These are phyloP conservation scores for Trichoderma asperellum DNA, from an alignment of 2,329 filamentous ascomycete species.

Conservation along the genomic window DNA sequence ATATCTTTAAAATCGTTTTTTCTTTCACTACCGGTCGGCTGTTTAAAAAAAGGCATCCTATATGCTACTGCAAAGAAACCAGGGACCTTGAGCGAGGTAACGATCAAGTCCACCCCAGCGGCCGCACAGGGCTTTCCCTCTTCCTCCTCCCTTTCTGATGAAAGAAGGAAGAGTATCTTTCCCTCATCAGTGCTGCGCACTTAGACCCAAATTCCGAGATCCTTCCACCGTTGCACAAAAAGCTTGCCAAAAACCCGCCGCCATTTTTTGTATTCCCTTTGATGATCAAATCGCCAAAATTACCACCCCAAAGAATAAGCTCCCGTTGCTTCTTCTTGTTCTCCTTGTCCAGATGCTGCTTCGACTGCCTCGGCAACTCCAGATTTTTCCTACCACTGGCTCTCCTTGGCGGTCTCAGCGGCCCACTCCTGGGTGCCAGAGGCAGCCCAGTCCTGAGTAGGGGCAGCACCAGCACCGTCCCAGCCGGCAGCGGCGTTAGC, in stretches of 20 bases:
- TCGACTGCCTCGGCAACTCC: not conserved
- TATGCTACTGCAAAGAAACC: slow-evolving; percentile 31
- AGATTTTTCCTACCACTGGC: slow-evolving; percentile 52
- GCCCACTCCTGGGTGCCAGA: slow-evolving; percentile 72
- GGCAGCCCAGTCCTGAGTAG: slow-evolving; percentile 65
- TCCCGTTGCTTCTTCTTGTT: not conserved
- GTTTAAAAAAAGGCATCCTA: slow-evolving; percentile 36
- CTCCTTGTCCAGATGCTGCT: slow-evolving; percentile 12
- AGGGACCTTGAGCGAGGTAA: slow-evolving; percentile 64
- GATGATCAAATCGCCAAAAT: slow-evolving; percentile 25
- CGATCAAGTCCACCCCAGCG: slow-evolving; percentile 86
- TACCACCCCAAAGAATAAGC: slow-evolving; percentile 29
- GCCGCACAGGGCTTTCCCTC: slow-evolving; percentile 99
- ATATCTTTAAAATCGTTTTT: slow-evolving; percentile 31
- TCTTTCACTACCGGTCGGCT: slow-evolving; percentile 33
- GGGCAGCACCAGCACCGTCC: slow-evolving; percentile 50
- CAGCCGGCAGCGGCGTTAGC: slow-evolving; percentile 58
- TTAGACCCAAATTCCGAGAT: slow-evolving; percentile 48
- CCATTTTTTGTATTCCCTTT: slow-evolving; percentile 5
- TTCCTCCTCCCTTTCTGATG: slow-evolving; percentile 40
- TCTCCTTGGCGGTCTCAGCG: slow-evolving; percentile 60
- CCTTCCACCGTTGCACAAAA: slow-evolving; percentile 26
- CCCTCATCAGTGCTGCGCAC: slow-evolving; percentile 92
- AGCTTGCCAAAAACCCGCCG: slow-evolving; percentile 35
- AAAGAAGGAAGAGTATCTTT: slow-evolving; percentile 80